Evolutionary conservation across 345 rosid genomes (phyloP), one percentile per base, ranked within the genome.

Genomic region (Triadica sebifera): DNA sequence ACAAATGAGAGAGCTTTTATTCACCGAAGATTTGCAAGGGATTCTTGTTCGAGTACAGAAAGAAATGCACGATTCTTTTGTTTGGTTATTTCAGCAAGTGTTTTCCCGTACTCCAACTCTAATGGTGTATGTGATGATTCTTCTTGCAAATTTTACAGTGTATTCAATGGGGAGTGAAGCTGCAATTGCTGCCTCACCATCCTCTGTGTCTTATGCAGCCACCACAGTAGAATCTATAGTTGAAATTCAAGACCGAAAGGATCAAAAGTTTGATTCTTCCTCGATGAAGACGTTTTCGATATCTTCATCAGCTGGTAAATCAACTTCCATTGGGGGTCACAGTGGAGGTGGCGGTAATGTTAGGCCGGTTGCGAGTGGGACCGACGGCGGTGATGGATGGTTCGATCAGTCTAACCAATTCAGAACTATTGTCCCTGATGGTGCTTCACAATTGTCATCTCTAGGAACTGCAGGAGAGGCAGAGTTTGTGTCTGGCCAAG

Each of bases 61-160:
- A 68, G 99, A 95, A 72, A 85, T 92, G 90, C 89, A 93, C 74
- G 90, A 86, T 8, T 95, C 98, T 1, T 95, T 95, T 65, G 97
- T 95, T 0, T 93, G 99, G 99, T 78, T 95, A 73, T 95, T 95
- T 39, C 98, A 95, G 52, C 96, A 87, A 79, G 93, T 93, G 0
- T 95, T 95, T 75, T 95, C 99, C 0, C 93, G 87, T 2, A 93
- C 99, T 0, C 99, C 99, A 1, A 91, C 97, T 4, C 78, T 95
- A 39, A 95, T 95, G 99, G 89, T 95, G 1, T 92, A 87, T 47
- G 92, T 95, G 25, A 95, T 95, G 99, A 83, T 95, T 46, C 86
- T 95, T 38, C 73, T 95, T 2, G 99, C 99, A 0, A 95, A 95
- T 50, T 95, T 87, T 76, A 87, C 98, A 0, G 99, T 93, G 15